A percentile compares a stretch with the other conserved stretches of the same genome.
Evolutionary conservation across 176 grass and related monocot species (phyloP).

Genomic region (Themeda triandra): DNA sequence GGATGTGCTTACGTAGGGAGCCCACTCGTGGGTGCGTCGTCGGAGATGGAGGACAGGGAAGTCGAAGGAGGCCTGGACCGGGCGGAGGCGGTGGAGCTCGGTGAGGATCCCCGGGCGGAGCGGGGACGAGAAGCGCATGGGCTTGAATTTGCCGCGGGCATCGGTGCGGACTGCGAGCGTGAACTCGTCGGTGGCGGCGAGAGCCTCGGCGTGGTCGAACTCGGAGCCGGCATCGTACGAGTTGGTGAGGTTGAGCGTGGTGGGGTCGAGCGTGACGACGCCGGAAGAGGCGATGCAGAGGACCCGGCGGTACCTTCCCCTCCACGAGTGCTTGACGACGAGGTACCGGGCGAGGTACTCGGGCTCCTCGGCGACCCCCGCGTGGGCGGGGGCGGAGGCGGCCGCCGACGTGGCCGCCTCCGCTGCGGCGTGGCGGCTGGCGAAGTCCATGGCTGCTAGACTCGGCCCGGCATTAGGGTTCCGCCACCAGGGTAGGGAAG

Average conservation of each 20-base stretch:
- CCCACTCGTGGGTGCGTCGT: constrained; percentile 80
- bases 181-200: constrained; percentile 63
- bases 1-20: constrained; percentile 59
- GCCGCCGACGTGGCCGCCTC: constrained; percentile 28
- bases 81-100: constrained; percentile 77
- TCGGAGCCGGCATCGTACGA: constrained; percentile 65
- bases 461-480: constrained; percentile 68
- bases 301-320: constrained; percentile 87
- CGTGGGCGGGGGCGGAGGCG: constrained; percentile 8
- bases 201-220: constrained; percentile 71
- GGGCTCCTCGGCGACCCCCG: constrained; percentile 64
- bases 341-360: constrained; percentile 87
- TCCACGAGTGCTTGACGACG: constrained; percentile 94
- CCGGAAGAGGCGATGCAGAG: constrained; percentile 74
- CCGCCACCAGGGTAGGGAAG: constrained; percentile 37
- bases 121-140: constrained; percentile 79
- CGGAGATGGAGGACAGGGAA: constrained; percentile 91
- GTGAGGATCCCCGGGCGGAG: constrained; percentile 82
- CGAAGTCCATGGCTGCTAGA: constrained; percentile 91
- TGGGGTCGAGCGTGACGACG: constrained; percentile 85
- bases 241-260: constrained; percentile 75
- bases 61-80: constrained; percentile 45
- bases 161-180: constrained; percentile 71
- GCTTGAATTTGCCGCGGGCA: constrained; percentile 71
- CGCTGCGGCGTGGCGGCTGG: constrained; percentile 70